These are phyloP conservation scores for Litsea cubeba DNA, from an alignment of 164 flowering plant species.

Conservation along the genomic window DNA sequence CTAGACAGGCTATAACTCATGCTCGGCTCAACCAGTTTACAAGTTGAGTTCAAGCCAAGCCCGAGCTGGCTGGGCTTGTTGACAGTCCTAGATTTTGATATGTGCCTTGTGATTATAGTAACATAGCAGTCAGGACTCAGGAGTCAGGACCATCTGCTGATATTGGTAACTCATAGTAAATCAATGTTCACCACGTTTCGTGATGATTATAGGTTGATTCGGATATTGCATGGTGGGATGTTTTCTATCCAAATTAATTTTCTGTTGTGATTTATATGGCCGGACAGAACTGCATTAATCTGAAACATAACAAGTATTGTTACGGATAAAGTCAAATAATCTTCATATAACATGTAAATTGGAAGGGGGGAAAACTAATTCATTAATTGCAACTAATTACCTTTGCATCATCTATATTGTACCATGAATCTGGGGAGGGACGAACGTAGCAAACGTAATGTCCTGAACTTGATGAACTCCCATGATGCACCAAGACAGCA, in stretches of 20 bases:
- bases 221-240: no score
- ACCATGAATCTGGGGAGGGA: conserved; percentile 65
- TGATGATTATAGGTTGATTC: no score
- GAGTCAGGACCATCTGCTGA: no score
- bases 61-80: no score
- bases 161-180: no score
- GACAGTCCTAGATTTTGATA: no score
- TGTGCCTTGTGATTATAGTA: no score
- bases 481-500: conserved; percentile 80
- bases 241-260: background rate
- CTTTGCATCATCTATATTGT: conserved; percentile 68
- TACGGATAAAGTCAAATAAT: background rate
- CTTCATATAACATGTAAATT: background rate
- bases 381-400: conserved; percentile 26
- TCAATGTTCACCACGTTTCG: no score
- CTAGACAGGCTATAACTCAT: no score
- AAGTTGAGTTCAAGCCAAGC: no score
- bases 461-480: conserved; percentile 50
- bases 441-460: conserved; percentile 79
- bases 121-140: no score
- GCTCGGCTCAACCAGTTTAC: no score
- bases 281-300: background rate
- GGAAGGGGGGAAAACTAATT: background rate
- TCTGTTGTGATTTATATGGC: background rate
- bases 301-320: background rate